Evolutionary conservation across 2,329 filamentous ascomycete genomes (phyloP), one percentile per base, ranked within the genome.

Genomic region (Fonsecaea erecta): DNA sequence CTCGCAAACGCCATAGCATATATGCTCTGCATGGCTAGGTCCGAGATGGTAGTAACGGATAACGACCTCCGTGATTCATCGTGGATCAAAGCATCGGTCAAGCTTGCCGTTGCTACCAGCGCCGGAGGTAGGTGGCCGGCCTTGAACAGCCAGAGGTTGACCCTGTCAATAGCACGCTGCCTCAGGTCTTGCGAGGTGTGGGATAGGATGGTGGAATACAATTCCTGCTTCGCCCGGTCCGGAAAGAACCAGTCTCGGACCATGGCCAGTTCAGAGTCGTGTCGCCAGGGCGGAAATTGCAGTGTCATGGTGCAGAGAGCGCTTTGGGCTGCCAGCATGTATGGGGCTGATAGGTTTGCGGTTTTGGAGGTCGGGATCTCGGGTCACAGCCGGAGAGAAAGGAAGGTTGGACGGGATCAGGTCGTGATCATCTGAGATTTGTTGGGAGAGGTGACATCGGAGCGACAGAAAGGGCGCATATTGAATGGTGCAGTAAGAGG

Each of bases 1-100:
- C 68, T 68, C 52, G 71, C 65, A 61, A 72, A 71, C 7, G 70
- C 69, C 70, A 73, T 71, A 14, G 70, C 68, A 59, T 70, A 73
- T 60, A 72, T 71, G 57, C 70, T 71, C 54, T 68, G 66, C 66
- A 72, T 64, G 51, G 71, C 71, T 30, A 53, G 58, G 21, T 70
- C 65, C 12, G 66, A 70, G 34, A 70, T 68, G 55, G 55, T 52
- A 26, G 48, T 35, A 46, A 30, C 51, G 12, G 57, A 37, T 12
- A 32, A 35, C 16, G 16, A 9, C 28, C 52, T 34, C 35, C 53
- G 55, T 26, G 46, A 52, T 30, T 72, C 65, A 62, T 72, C 64
- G 46, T 72, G 69, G 26, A 72, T 24, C 12, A 70, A 51, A 12
- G 70, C 70, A 26, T 72, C 70, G 35, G 69, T 70, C 51, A 72